Evolutionary conservation across 2,329 filamentous ascomycete species (phyloP).

Genomic region (Pestalotiopsis sp.): DNA sequence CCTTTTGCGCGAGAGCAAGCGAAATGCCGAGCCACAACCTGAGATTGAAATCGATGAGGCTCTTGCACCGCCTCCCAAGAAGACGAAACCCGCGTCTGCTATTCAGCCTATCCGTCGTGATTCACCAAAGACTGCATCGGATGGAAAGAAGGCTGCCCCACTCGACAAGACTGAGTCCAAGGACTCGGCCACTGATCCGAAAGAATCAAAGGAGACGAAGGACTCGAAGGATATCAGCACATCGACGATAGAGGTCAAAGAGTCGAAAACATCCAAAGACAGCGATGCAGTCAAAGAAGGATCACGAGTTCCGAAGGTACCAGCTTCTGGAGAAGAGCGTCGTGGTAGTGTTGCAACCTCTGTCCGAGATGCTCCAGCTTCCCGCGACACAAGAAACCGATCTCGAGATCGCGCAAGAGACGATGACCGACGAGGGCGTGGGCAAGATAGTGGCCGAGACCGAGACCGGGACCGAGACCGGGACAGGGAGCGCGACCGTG

Average conservation of each 20-base stretch:
- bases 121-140: conserved; percentile 42
- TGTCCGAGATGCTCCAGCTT: conserved; percentile 23
- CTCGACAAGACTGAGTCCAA: conserved; percentile 36
- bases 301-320: conserved; percentile 20
- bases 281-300: conserved; percentile 22
- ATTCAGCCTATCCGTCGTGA: conserved; percentile 59
- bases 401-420: conserved; percentile 21
- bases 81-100: conserved; percentile 55
- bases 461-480: conserved; percentile 27
- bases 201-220: conserved; percentile 24
- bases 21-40: conserved; percentile 48
- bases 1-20: conserved; percentile 61
- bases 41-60: conserved; percentile 61
- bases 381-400: conserved; percentile 26
- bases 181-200: conserved; percentile 25
- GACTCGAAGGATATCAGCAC: conserved; percentile 25
- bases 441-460: neutral
- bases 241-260: conserved; percentile 23
- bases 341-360: conserved; percentile 28
- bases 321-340: conserved; percentile 28
- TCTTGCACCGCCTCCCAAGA: conserved; percentile 58
- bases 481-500: conserved; percentile 22
- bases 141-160: conserved; percentile 41
- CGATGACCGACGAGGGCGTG: conserved; percentile 31
- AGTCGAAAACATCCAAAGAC: conserved; percentile 21